phyloP scores from a whole-genome alignment of 192 early-diverging fungal genomes.

The Rhizophagus sp. region DNA sequence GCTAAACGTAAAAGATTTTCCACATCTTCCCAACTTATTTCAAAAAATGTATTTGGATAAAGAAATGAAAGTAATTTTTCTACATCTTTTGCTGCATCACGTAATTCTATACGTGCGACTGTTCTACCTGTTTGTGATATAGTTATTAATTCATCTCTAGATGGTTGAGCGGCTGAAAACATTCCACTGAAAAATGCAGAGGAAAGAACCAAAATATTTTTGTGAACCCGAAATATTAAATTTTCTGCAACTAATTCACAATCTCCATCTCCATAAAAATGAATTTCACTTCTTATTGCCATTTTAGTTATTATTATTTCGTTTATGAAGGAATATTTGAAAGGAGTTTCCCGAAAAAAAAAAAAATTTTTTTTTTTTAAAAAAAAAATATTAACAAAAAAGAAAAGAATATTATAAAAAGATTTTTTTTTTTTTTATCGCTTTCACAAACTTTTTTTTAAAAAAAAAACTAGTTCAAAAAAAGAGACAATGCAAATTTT shows the following conservation, averaged over 20 bases:
- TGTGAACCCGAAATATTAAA: constrained; percentile 23
- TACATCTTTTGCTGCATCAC: constrained; percentile 4
- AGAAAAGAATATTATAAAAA: not conserved
- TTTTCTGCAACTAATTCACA: constrained; percentile 23
- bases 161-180: constrained; percentile 10
- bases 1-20: constrained; percentile 24
- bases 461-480: not conserved
- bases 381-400: not conserved
- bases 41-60: constrained; percentile 31
- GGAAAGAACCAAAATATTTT: constrained; percentile 17
- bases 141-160: constrained; percentile 8
- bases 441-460: not conserved
- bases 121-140: not conserved
- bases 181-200: constrained; percentile 13
- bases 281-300: not conserved
- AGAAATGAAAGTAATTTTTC: constrained; percentile 28
- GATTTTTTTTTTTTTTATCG: too few relatives aligned
- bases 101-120: constrained; percentile 6
- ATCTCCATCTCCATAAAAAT: constrained; percentile 30
- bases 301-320: not conserved
- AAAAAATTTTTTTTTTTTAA: too few relatives aligned
- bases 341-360: too few relatives aligned
- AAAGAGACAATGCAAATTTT: not conserved
- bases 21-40: constrained; percentile 25
- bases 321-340: too few relatives aligned